A percentile compares a stretch with the other conserved stretches of the same genome.
These are phyloP conservation scores for Mitragyna speciosa DNA, from an alignment of 257 asterid species.

Conservation along the genomic window DNA sequence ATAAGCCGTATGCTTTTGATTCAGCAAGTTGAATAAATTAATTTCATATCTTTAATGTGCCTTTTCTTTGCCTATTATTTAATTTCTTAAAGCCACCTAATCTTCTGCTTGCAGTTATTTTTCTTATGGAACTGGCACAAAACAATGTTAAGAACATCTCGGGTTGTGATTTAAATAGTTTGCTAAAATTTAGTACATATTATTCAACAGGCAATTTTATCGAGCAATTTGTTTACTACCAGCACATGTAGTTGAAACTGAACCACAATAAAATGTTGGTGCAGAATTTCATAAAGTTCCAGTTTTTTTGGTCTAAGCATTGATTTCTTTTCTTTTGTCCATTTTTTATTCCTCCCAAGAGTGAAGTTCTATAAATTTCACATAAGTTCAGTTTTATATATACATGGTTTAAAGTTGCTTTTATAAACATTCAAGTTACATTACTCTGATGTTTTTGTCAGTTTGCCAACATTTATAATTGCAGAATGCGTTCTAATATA, in stretches of 20 bases:
- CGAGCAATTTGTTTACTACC: neutral
- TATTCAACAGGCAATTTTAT: neutral
- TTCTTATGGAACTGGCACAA: neutral
- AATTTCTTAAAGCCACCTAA: neutral
- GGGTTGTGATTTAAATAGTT: neutral
- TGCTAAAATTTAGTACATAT: neutral
- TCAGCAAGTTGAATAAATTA: too few species aligned
- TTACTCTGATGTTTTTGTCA: slow-evolving; percentile 74
- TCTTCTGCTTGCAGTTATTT: neutral
- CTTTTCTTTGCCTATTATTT: neutral
- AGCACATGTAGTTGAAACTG: neutral
- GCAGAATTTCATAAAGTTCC: neutral
- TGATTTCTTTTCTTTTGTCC: neutral
- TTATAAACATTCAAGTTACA: neutral
- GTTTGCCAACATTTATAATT: slow-evolving; percentile 98
- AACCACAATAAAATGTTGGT: neutral
- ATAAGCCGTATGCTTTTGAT: neutral
- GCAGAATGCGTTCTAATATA: slow-evolving; percentile 99
- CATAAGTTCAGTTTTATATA: neutral
- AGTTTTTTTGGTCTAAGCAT: neutral
- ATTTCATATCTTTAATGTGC: neutral
- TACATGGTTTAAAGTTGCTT: neutral
- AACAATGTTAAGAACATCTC: neutral
- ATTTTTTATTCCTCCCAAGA: neutral
- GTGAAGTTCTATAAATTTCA: neutral